Conservation (phyloP, 768 basidiomycete genomes). For the Kwoniella dendrophila region DNA sequence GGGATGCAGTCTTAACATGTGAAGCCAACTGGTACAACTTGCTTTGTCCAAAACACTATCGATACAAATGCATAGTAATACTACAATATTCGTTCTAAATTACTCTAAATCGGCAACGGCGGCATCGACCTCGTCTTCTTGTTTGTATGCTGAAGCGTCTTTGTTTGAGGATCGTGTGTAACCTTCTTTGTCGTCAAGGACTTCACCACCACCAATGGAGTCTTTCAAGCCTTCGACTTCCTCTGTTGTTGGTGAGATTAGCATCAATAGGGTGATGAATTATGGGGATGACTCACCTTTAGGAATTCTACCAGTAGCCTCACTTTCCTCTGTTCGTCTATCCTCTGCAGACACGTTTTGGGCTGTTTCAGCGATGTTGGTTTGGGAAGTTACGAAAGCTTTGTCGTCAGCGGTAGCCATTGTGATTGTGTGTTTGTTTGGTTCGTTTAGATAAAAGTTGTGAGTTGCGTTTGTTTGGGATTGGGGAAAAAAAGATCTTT, state of each 20-base stretch:
- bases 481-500: not conserved
- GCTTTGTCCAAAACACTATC: not conserved
- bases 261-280: not conserved
- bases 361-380: conserved; percentile 33
- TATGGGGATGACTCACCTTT: conserved; percentile 32
- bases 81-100: not conserved
- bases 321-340: conserved; percentile 36
- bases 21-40: conserved; percentile 28
- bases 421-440: conserved; percentile 6
- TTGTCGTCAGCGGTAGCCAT: conserved; percentile 28
- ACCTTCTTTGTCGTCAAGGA: conserved; percentile 49
- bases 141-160: conserved; percentile 33
- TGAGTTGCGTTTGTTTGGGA: not conserved
- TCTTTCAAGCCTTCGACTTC: conserved; percentile 54
- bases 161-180: conserved; percentile 52
- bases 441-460: conserved; percentile 1
- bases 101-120: conserved; percentile 27
- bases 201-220: conserved; percentile 47
- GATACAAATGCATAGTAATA: conserved; percentile 3
- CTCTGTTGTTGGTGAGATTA: conserved; percentile 27
- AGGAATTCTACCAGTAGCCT: conserved; percentile 48
- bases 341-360: conserved; percentile 44
- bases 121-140: conserved; percentile 45
- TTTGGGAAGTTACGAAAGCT: conserved; percentile 24
- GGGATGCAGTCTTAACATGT: no score